phyloP scores from a whole-genome alignment of 2,329 filamentous ascomycete species.

The Exophiala oligosperma region DNA sequence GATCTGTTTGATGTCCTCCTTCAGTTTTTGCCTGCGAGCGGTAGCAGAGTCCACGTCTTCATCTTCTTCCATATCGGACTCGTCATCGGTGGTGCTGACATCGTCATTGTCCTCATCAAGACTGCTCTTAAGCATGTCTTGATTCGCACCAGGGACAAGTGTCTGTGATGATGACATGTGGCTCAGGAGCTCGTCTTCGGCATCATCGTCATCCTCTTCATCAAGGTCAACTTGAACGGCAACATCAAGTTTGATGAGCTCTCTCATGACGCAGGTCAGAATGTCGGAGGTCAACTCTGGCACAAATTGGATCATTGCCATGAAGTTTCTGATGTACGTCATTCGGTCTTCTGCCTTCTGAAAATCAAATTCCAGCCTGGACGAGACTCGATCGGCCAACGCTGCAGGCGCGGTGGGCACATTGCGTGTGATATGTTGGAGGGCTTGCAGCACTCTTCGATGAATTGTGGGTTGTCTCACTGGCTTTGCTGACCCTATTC shows the following conservation, averaged over 20 bases:
- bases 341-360: slow-evolving; percentile 78
- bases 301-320: slow-evolving; percentile 74
- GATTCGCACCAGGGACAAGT: slow-evolving; percentile 31
- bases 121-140: slow-evolving; percentile 53
- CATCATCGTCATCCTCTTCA: slow-evolving; percentile 78
- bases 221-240: slow-evolving; percentile 93
- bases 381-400: slow-evolving; percentile 65
- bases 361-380: slow-evolving; percentile 73
- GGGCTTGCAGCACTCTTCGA: slow-evolving; percentile 70
- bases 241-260: slow-evolving; percentile 90
- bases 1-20: slow-evolving; percentile 84
- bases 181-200: slow-evolving; percentile 70
- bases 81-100: slow-evolving; percentile 53
- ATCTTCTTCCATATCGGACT: slow-evolving; percentile 69
- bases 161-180: slow-evolving; percentile 41
- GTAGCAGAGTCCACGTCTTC: slow-evolving; percentile 54
- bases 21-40: slow-evolving; percentile 66
- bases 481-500: slow-evolving; percentile 54
- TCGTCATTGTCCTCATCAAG: slow-evolving; percentile 42
- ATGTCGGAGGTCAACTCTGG: slow-evolving; percentile 78
- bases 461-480: slow-evolving; percentile 68
- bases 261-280: slow-evolving; percentile 77
- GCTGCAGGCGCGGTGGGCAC: slow-evolving; percentile 76
- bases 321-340: slow-evolving; percentile 82
- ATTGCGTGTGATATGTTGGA: slow-evolving; percentile 75